Evolutionary conservation across 2,329 filamentous ascomycete genomes (phyloP).

Genomic region (Zasmidium citrigriseum): DNA sequence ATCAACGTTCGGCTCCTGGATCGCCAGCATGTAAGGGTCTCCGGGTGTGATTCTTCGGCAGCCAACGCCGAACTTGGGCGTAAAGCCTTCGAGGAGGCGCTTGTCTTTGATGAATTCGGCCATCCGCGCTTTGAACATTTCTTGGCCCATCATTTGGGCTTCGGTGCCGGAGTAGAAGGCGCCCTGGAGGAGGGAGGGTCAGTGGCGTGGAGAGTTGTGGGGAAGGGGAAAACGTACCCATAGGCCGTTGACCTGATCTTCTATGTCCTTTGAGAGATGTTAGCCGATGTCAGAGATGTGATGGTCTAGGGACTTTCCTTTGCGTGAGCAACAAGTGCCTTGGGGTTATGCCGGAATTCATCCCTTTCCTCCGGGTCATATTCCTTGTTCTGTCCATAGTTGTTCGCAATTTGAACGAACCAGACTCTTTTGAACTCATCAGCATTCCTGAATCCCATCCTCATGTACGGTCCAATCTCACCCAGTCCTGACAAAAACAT

Average conservation of each 20-base stretch:
- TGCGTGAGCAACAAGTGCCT: constrained; percentile 44
- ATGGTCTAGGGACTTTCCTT: neutral
- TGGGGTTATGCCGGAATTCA: constrained; percentile 45
- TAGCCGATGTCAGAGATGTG: neutral
- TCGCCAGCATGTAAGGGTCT: constrained; percentile 54
- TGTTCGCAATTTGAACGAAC: constrained; percentile 49
- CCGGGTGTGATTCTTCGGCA: constrained; percentile 52
- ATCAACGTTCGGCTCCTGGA: constrained; percentile 53
- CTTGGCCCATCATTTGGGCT: constrained; percentile 41
- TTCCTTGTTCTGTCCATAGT: constrained; percentile 47
- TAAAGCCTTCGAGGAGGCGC: constrained; percentile 50
- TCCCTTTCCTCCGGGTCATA: constrained; percentile 47
- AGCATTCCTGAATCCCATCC: neutral
- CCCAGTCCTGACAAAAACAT: constrained; percentile 50
- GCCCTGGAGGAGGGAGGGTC: too few species aligned
- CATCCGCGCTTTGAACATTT: constrained; percentile 47
- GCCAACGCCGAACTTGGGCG: constrained; percentile 48
- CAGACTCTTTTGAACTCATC: constrained; percentile 8
- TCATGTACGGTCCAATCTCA: constrained; percentile 32
- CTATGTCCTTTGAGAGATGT: constrained; percentile 26
- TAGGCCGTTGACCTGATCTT: constrained; percentile 47
- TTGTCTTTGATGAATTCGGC: constrained; percentile 54
- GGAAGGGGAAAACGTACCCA: too few species aligned
- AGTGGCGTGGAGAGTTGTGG: too few species aligned
- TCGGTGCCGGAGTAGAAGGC: constrained; percentile 47